Conservation (phyloP, 441 rosid genomes). For the Gossypium aridum region DNA sequence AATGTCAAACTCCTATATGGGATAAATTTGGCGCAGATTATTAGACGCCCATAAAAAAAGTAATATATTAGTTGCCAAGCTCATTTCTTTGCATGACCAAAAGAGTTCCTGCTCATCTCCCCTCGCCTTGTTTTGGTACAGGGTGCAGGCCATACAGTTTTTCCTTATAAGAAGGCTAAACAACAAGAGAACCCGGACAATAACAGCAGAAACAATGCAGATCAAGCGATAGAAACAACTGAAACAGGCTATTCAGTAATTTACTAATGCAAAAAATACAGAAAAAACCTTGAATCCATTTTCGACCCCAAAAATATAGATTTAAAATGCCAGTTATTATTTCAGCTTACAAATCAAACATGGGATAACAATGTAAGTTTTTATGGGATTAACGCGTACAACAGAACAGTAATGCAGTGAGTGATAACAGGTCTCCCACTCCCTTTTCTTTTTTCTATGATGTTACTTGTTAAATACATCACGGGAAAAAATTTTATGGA, state of each 20-base stretch:
- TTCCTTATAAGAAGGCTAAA: neutral
- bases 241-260: neutral
- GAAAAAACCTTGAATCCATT: neutral
- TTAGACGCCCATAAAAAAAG: neutral
- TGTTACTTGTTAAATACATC: neutral
- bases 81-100: neutral
- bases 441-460: neutral
- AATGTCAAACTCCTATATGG: neutral
- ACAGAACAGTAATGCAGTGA: neutral
- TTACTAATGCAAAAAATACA: neutral
- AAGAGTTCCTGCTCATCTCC: neutral
- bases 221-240: neutral
- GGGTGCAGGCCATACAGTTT: constrained; percentile 4
- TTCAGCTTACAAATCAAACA: neutral
- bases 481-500: no score
- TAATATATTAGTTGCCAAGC: neutral
- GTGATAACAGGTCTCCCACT: neutral
- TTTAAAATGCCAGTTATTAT: neutral
- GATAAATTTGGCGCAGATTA: neutral
- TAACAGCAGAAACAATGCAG: neutral
- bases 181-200: neutral
- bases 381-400: neutral
- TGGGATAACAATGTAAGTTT: neutral
- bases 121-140: neutral
- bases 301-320: neutral